Base-by-base conservation (phyloP, 2,329 filamentous ascomycete genomes). In the Cercospora beticola region DNA sequence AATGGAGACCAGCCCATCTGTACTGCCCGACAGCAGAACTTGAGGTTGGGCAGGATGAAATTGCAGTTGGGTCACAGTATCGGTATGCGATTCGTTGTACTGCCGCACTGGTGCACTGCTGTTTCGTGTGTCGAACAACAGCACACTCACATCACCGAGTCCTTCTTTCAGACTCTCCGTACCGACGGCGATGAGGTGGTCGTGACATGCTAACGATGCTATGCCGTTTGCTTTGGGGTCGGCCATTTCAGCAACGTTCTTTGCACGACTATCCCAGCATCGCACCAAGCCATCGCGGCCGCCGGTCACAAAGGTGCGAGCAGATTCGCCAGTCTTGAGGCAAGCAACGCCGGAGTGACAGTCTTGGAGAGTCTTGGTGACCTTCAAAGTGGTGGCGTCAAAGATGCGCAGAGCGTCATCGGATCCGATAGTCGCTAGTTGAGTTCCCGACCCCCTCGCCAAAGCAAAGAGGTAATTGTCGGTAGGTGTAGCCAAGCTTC, bases 1-100 rank as follows among this genome's bases (percentile, higher is more conserved):
- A 57, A 94, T 83, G 76, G 91, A 93, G 74, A 94, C 86, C 1
- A 94, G 86, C 6, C 91, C 91, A 79, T 95, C 92, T 14, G 91
- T 94, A 43, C 90, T 92, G 54, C 90, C 91, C 1, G 91, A 92
- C 10, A 94, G 83, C 5, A 94, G 85, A 16, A 91, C 82, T 56
- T 86, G 83, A 0, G 86, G 83, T 60, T 86, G 82, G 2, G 79
- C 81, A 6, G 76, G 74, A 65, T 88, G 76, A 61, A 75, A 75
- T n/a, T 79, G 74, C 67, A 86, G 81, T 73, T 86, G 84, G 2
- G 88, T 89, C 65, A 90, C 83, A 65, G 88, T 87, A 75, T 90
- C 88, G 65, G 81, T 84, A 68, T 85, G 83, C 3, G 81, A 83
- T 67, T 85, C 83, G 23, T 78, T 75, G 68, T 82, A 82, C 30